These are phyloP conservation scores for Candida xiaguanensis DNA, from an alignment of 805 yeast genomes.

Conservation along the genomic window DNA sequence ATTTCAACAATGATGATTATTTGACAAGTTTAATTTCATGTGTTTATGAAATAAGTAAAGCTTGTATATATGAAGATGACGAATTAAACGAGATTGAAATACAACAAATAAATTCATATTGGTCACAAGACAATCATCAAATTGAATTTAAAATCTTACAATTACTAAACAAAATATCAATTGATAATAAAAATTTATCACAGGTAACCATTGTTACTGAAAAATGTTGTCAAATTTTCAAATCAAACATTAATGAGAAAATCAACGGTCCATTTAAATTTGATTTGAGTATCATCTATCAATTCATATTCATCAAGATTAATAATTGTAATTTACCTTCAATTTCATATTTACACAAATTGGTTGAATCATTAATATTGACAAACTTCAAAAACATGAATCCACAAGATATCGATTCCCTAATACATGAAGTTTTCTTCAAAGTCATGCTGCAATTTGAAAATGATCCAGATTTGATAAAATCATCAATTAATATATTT, in stretches of 20 bases:
- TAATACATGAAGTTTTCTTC: conserved; percentile 38
- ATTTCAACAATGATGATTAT: conserved; percentile 36
- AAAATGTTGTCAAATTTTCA: conserved; percentile 58
- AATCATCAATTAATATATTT: conserved; percentile 49
- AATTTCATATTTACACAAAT: conserved; percentile 41
- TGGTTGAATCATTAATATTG: conserved; percentile 43
- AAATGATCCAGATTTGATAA: conserved; percentile 58
- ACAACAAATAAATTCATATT: conserved; percentile 29
- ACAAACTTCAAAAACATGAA: conserved; percentile 31
- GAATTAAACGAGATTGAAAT: conserved; percentile 38
- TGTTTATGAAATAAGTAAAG: conserved; percentile 68
- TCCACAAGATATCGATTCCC: conserved; percentile 27
- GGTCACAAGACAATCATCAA: conserved; percentile 46
- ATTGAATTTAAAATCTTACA: conserved; percentile 41
- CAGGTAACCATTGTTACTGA: conserved; percentile 54
- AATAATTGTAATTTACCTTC: conserved; percentile 25
- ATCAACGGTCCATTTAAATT: conserved; percentile 67
- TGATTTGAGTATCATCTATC: conserved; percentile 34
- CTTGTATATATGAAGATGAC: conserved; percentile 58
- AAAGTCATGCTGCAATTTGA: conserved; percentile 30
- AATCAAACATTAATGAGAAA: conserved; percentile 59
- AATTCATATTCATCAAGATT: conserved; percentile 34
- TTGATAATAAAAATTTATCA: conserved; percentile 32
- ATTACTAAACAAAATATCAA: conserved; percentile 40
- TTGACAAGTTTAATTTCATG: conserved; percentile 57